Evolutionary conservation across 805 yeast genomes (phyloP).

Genomic region (Lipomyces orientalis): DNA sequence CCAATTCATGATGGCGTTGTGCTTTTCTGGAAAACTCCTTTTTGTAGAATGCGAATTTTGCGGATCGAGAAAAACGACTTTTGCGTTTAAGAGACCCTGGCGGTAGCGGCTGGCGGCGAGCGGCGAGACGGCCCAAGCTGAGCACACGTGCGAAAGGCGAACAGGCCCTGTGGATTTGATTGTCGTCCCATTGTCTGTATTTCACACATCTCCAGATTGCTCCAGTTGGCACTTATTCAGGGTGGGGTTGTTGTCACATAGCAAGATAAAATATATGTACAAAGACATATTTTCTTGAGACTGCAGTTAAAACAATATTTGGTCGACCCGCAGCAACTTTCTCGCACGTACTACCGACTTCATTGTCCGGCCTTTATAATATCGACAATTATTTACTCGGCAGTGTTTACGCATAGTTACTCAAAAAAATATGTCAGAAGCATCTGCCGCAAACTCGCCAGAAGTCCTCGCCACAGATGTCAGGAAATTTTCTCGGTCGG

Average conservation of each 20-base stretch:
- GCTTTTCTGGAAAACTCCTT: neutral
- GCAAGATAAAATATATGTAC: neutral
- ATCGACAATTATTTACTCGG: neutral
- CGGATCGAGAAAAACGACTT: neutral
- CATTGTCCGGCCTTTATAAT: neutral
- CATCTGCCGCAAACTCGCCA: conserved; percentile 20
- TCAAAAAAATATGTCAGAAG: neutral
- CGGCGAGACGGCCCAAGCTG: neutral
- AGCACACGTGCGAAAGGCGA: neutral
- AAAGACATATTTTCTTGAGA: neutral
- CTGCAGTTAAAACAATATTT: neutral
- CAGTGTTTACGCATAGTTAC: neutral
- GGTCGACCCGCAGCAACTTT: neutral
- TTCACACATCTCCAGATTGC: neutral
- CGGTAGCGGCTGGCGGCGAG: neutral
- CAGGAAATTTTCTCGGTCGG: conserved; percentile 5
- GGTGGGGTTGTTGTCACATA: neutral
- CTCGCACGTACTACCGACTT: neutral
- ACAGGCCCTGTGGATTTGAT: conserved; percentile 1
- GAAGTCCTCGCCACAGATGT: conserved; percentile 15
- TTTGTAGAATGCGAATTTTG: neutral
- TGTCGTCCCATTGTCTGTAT: neutral
- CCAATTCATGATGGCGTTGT: neutral
- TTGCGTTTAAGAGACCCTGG: neutral
- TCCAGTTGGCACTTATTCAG: neutral